These are phyloP conservation scores for Suillus sp. DNA, from an alignment of 768 basidiomycete genomes.

Conservation along the genomic window DNA sequence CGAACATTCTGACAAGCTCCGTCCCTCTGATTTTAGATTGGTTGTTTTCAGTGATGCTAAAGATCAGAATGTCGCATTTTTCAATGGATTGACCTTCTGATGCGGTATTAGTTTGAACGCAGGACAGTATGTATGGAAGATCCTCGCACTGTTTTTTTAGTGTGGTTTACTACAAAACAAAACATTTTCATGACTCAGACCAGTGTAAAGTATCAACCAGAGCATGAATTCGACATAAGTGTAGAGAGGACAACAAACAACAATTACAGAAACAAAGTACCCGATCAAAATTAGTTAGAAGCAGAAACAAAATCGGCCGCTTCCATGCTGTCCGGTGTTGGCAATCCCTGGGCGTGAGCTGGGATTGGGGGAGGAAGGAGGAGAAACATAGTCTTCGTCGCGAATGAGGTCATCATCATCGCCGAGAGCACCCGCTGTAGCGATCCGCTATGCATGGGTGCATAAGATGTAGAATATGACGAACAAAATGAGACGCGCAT, in stretches of 20 bases:
- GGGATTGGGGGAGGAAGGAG: neutral
- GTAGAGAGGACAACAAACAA: neutral
- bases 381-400: neutral
- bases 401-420: neutral
- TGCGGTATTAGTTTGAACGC: too few relatives aligned
- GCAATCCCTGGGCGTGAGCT: neutral
- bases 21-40: too few relatives aligned
- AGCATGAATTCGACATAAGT: too few relatives aligned
- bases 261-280: neutral
- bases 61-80: too few relatives aligned
- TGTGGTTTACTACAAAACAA: too few relatives aligned
- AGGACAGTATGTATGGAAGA: too few relatives aligned
- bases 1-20: too few relatives aligned
- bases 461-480: neutral
- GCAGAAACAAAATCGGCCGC: neutral
- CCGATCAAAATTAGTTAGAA: neutral
- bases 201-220: too few relatives aligned
- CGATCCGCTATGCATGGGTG: neutral
- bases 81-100: too few relatives aligned
- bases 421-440: neutral
- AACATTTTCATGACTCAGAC: too few relatives aligned
- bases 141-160: too few relatives aligned
- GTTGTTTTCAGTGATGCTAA: too few relatives aligned
- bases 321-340: neutral
- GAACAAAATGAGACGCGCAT: neutral